Base-by-base conservation (phyloP, 176 grass and related monocot genomes). In the Musa beccarii region DNA sequence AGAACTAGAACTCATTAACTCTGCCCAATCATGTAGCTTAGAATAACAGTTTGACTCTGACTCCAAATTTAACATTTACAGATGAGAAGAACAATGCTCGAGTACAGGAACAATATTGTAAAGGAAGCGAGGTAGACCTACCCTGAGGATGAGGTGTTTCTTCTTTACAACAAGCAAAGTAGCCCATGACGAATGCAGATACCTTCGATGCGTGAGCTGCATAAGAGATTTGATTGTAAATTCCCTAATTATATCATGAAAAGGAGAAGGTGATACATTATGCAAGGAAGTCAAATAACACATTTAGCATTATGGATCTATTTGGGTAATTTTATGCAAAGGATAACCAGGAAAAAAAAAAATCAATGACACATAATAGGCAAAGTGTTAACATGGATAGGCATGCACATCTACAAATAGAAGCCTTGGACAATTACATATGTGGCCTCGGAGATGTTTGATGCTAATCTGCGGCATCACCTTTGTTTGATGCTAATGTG, bases 161-260 rank as follows among this genome's bases (percentile, higher is more conserved):
- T 75, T 90, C 88, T 76, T 59, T 72, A 53, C 86, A 98, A 83
- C 90, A 93, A 87, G 80, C 78, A 85, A 98, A 89, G 70, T 87
- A 78, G 71, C 82, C 49, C 54, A 85, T 80, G 15, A 98, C 83
- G 78, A 93, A 93, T 17, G 69, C 81, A 74, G 88, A 80, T 80
- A 75, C 14, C 22, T 78, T 84, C n/a, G 84, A 85, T 78, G 80
- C 84, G 69, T 63, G 76, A 73, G 80, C 92, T 96, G 85, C 83
- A 86, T 66, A 24, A 3, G 23, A 66, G 25, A 26, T 25, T 57
- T 57, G 12, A 57, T 25, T 66, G 13, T 66, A 66, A 24, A 12
- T 25, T 66, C 5, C 11, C 23, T 12, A 11, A 12, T 25, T 66
- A 25, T 12, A 66, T 25, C 29, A 25, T 25, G 34, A 66, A 11